phyloP scores from a whole-genome alignment of 768 basidiomycete species.

The Serpula lacrymans region DNA sequence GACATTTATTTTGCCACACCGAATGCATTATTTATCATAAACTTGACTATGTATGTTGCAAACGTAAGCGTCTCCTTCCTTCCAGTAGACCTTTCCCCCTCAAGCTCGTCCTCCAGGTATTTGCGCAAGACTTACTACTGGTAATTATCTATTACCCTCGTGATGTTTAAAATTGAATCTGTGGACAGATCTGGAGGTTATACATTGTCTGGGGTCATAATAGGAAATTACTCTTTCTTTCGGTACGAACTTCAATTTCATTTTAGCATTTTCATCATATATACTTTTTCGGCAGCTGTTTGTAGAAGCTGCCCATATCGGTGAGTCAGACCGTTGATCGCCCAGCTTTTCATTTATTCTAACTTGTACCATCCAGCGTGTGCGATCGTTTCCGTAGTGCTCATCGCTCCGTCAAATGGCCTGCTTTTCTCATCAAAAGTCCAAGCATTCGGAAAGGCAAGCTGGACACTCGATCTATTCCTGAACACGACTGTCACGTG shows the following conservation, averaged over 20 bases:
- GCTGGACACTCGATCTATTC: conserved; percentile 12
- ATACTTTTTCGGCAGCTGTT: conserved; percentile 1
- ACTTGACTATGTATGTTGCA: conserved; percentile 2
- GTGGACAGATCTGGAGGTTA: conserved; percentile 8
- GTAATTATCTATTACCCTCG: neutral
- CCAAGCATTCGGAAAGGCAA: conserved; percentile 5
- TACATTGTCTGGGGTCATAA: conserved; percentile 5
- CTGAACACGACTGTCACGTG: conserved; percentile 10
- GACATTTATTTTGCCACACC: neutral
- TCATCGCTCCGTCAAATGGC: neutral
- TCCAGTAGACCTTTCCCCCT: neutral
- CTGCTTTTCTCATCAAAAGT: conserved; percentile 3
- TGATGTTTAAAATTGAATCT: neutral
- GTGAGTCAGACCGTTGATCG: neutral
- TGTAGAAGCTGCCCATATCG: conserved; percentile 5
- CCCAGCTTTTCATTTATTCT: too few species aligned
- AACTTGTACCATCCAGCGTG: neutral
- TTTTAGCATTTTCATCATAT: neutral
- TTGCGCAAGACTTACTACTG: conserved; percentile 6
- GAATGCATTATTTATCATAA: neutral
- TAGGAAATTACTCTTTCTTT: conserved; percentile 1
- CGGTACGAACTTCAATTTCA: conserved; percentile 1
- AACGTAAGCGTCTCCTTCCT: neutral
- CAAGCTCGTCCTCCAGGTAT: conserved; percentile 1
- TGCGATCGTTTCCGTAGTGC: conserved; percentile 1